Evolutionary conservation across 192 early-diverging fungal species (phyloP).

Genomic region (Coemansia sp.): DNA sequence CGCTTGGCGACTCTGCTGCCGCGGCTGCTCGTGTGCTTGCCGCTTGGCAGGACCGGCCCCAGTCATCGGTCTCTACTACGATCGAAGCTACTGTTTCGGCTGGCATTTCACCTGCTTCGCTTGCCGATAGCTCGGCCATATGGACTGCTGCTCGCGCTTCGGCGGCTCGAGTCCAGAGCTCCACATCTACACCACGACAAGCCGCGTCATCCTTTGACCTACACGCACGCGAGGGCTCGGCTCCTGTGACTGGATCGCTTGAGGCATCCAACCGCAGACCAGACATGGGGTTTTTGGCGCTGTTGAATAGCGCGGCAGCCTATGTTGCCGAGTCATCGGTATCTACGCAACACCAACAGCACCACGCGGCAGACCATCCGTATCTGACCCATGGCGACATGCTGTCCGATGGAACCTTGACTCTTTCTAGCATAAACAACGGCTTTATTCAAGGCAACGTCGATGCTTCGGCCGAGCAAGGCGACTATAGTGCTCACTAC

Average conservation of each 20-base stretch:
- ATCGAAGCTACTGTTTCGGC: background rate
- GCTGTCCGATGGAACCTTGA: slow-evolving; percentile 15
- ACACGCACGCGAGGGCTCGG: slow-evolving; percentile 31
- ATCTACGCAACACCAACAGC: slow-evolving; percentile 9
- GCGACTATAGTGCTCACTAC: slow-evolving; percentile 23
- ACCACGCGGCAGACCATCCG: slow-evolving; percentile 4
- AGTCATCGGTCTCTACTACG: background rate
- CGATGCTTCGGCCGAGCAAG: slow-evolving; percentile 5
- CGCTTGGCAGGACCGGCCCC: slow-evolving; percentile 47
- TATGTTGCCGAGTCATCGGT: slow-evolving; percentile 44
- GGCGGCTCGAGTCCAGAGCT: slow-evolving; percentile 21
- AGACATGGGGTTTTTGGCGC: slow-evolving; percentile 46
- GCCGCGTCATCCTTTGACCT: slow-evolving; percentile 14
- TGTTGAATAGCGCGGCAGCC: slow-evolving; percentile 47
- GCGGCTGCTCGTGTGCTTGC: slow-evolving; percentile 53
- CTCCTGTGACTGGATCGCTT: slow-evolving; percentile 17
- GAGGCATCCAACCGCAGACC: slow-evolving; percentile 13
- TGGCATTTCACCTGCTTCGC: slow-evolving; percentile 5
- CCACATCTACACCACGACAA: slow-evolving; percentile 29
- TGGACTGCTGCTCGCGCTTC: slow-evolving; percentile 12
- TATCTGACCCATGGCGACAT: slow-evolving; percentile 31
- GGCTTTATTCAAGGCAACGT: slow-evolving; percentile 10
- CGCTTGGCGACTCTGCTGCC: slow-evolving; percentile 46
- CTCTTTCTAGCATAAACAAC: slow-evolving; percentile 26
- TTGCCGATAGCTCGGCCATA: slow-evolving; percentile 6